Base-by-base conservation (phyloP, 371 early-diverging fungal genomes). In the Ecytonucleospora hepatopenaei region DNA sequence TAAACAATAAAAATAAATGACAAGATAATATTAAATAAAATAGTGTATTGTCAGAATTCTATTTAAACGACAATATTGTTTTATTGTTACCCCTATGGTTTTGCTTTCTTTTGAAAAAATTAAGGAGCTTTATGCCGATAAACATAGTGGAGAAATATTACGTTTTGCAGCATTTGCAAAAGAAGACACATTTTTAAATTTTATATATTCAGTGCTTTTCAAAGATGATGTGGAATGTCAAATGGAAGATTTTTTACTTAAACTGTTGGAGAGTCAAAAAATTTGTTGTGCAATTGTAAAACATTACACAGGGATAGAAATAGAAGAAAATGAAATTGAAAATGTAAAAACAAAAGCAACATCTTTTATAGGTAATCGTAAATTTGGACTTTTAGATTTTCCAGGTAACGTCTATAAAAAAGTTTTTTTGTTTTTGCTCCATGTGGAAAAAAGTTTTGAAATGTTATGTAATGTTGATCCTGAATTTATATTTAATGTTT, bases 161-260 rank as follows among this genome's bases (percentile, higher is more conserved):
- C 12, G 35, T 30, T 23, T 59, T 60, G 5, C 51, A 21, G 23
- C n/a, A 59, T n/a, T 61, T 46, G 2, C n/a, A 15, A 1, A 16
- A 17, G 3, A 46, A 65, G 67, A 31, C 26, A 67, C 19, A 60
- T 8, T 54, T 60, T 56, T 26, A 67, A 28, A 48, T 8, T 12
- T 19, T 28, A 19, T 21, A 35, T 74, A 69, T 71, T 17, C 62
- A 46, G 58, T 68, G 35, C 26, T 51, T 8, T 51, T 51, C 26
- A 15, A 26, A 4, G 26, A 51, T 21, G 4, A 21, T 17, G 26
- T 51, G 4, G 15, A 15, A 51, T 4, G 4, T 8, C 21, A 51
- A 51, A 17, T 51, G 15, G 26, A 24, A 15, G 26, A 21, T 19
- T 24, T 21, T 8, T 51, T 51, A 8, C 23, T 21, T 17, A 26